phyloP scores from a whole-genome alignment of 2,329 filamentous ascomycete species.

The Xylaria sp. region DNA sequence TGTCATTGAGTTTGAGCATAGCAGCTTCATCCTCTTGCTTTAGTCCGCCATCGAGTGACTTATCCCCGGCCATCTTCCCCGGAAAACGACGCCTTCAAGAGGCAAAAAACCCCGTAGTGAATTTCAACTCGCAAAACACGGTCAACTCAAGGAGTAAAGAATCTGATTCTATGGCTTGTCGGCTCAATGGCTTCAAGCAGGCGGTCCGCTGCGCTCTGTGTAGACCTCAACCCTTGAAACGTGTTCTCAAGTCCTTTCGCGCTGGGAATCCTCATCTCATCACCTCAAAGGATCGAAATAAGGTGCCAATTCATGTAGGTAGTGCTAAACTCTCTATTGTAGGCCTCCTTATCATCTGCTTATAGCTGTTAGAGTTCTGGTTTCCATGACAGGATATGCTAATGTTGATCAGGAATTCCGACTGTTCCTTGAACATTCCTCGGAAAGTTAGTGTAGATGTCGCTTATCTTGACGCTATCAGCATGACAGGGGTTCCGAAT shows the following conservation, averaged over 20 bases:
- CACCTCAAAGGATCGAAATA: not conserved
- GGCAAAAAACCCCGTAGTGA: not conserved
- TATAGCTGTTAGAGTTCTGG: not conserved
- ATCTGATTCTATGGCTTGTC: not conserved
- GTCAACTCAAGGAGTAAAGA: not conserved
- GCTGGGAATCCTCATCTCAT: conserved; percentile 14
- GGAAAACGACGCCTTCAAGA: not conserved
- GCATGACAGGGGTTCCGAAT: too few relatives aligned
- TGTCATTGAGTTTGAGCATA: not conserved
- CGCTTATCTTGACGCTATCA: not conserved
- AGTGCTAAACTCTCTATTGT: not conserved
- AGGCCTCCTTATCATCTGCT: not conserved
- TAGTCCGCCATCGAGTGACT: not conserved
- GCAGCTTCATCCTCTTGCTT: not conserved
- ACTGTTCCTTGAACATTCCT: not conserved
- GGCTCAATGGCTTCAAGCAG: not conserved
- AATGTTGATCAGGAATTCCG: not conserved
- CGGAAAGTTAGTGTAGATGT: conserved; percentile 2
- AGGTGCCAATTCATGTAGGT: not conserved
- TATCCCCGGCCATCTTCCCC: conserved; percentile 17
- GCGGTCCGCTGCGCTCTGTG: not conserved
- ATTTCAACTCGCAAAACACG: not conserved
- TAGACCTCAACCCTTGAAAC: conserved; percentile 3
- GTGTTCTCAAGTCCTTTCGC: conserved; percentile 14
- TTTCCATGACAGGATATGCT: not conserved